These are phyloP conservation scores for Nitzschia palea DNA, from an alignment of 108 stramenopile species.

Conservation along the genomic window DNA sequence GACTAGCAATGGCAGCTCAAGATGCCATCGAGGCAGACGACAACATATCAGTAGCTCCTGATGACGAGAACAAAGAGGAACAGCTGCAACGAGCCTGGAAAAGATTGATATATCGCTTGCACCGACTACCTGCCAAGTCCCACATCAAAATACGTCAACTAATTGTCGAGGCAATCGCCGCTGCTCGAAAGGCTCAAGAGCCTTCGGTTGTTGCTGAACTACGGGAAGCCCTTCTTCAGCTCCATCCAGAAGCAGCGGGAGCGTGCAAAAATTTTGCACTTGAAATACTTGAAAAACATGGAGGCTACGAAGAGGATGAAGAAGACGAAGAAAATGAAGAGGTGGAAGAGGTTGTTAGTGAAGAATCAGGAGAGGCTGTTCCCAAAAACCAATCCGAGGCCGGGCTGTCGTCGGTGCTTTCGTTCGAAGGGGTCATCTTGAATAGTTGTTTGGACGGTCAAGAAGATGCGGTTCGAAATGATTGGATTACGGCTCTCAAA, in stretches of 20 bases:
- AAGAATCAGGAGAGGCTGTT: slow-evolving; percentile 32
- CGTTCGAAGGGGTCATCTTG: slow-evolving; percentile 67
- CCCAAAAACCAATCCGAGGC: slow-evolving; percentile 16
- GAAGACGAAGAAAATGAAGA: slow-evolving; percentile 64
- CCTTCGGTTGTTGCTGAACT: slow-evolving; percentile 66
- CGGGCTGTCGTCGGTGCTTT: slow-evolving; percentile 54
- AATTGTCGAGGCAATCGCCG: slow-evolving; percentile 70
- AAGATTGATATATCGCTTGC: slow-evolving; percentile 60
- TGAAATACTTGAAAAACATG: slow-evolving; percentile 61
- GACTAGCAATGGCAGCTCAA: slow-evolving; percentile 56
- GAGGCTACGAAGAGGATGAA: slow-evolving; percentile 58
- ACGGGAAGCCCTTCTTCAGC: slow-evolving; percentile 57
- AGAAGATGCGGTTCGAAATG: slow-evolving; percentile 62
- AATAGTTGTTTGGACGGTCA: slow-evolving; percentile 69
- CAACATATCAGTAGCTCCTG: slow-evolving; percentile 63
- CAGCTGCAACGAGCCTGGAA: slow-evolving; percentile 61
- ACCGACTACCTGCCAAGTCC: slow-evolving; percentile 41
- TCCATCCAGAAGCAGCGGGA: slow-evolving; percentile 63
- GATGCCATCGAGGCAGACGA: slow-evolving; percentile 72
- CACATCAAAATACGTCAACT: slow-evolving; percentile 58
- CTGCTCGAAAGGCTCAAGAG: slow-evolving; percentile 76
- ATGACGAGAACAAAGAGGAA: slow-evolving; percentile 38
- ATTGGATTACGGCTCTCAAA: slow-evolving; percentile 80
- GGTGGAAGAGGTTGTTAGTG: slow-evolving; percentile 41
- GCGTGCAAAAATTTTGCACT: slow-evolving; percentile 66